Conservation (phyloP, 345 rosid species). For the Viola odorata region DNA sequence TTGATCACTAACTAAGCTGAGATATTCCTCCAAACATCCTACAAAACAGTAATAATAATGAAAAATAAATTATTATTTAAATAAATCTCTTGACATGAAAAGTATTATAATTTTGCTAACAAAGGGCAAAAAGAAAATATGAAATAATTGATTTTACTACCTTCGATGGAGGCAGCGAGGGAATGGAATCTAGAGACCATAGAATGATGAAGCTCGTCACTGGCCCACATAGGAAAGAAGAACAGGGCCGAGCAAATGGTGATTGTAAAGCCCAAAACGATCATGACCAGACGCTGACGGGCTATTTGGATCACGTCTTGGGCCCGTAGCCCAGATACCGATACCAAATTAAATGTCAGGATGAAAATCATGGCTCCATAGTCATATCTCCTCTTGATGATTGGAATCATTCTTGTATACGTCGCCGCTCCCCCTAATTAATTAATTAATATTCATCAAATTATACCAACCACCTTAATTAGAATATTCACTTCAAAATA, state of each 20-base stretch:
- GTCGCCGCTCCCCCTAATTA: constrained; percentile 60
- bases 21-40: constrained; percentile 47
- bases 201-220: constrained; percentile 78
- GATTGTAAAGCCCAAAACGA: constrained; percentile 56
- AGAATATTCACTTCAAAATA: not conserved
- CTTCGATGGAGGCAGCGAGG: constrained; percentile 63
- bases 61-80: too few relatives aligned
- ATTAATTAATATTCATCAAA: not conserved
- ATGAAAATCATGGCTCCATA: constrained; percentile 73
- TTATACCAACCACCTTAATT: too few relatives aligned
- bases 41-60: not conserved
- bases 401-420: constrained; percentile 50
- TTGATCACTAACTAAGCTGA: constrained; percentile 18
- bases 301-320: constrained; percentile 47
- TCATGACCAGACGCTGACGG: constrained; percentile 57
- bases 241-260: constrained; percentile 55
- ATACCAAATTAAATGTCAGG: constrained; percentile 72
- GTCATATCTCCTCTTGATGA: constrained; percentile 55
- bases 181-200: constrained; percentile 44
- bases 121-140: too few relatives aligned
- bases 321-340: constrained; percentile 58
- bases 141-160: constrained; percentile 20
- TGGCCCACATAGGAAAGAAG: constrained; percentile 75
- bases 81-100: too few relatives aligned
- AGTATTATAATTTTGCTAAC: too few relatives aligned